A percentile compares a stretch with the other conserved stretches of the same genome.
Evolutionary conservation across 2,329 filamentous ascomycete genomes (phyloP).

Genomic region (Lecanoromycetidae sp.): DNA sequence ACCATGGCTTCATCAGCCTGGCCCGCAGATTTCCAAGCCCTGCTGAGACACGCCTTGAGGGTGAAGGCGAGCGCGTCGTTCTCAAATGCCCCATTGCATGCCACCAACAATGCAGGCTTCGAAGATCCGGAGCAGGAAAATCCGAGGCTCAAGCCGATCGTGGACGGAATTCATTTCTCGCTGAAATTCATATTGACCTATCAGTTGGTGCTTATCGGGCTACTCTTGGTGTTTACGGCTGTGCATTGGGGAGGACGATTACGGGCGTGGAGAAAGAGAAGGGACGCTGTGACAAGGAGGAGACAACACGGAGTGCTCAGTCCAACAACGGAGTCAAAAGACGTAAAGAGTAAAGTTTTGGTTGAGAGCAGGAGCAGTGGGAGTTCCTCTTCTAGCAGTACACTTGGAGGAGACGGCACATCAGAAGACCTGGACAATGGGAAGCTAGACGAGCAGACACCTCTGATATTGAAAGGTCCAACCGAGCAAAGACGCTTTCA

Average conservation of each 20-base stretch:
- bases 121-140: background rate
- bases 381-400: constrained; percentile 14
- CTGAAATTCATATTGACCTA: constrained; percentile 11
- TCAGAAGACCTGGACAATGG: background rate
- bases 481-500: background rate
- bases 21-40: background rate
- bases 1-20: background rate
- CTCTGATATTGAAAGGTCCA: background rate
- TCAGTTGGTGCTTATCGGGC: constrained; percentile 7
- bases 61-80: background rate
- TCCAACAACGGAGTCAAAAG: background rate
- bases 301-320: background rate
- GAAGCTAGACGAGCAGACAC: constrained; percentile 4
- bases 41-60: background rate
- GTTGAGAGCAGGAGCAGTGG: background rate
- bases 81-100: background rate
- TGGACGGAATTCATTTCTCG: constrained; percentile 10
- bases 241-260: constrained; percentile 6
- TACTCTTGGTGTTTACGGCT: constrained; percentile 2
- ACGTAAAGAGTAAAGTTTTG: background rate
- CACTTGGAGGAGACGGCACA: constrained; percentile 4
- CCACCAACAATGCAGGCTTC: background rate
- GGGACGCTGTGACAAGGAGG: background rate
- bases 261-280: background rate
- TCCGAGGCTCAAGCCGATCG: constrained; percentile 1